These are phyloP conservation scores for Echium plantagineum DNA, from an alignment of 257 asterid genomes.

Conservation along the genomic window DNA sequence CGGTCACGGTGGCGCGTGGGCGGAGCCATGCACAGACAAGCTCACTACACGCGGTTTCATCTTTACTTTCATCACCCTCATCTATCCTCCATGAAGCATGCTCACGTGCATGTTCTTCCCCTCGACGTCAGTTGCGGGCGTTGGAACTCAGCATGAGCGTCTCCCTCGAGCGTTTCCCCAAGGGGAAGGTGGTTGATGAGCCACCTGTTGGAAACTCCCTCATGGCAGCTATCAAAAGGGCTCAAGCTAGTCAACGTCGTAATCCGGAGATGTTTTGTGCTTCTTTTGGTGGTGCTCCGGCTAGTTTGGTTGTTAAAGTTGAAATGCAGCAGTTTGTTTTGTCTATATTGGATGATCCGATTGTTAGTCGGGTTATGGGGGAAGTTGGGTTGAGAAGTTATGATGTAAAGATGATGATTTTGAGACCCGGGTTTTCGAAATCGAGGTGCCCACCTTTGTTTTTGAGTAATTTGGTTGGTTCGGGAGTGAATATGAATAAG, in stretches of 20 bases:
- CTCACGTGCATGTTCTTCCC: slow-evolving; percentile 57
- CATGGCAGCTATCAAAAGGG: slow-evolving; percentile 92
- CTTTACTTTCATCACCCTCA: slow-evolving; percentile 52
- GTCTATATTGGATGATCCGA: slow-evolving; percentile 89
- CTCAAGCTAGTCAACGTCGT: slow-evolving; percentile 88
- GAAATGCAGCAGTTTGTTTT: slow-evolving; percentile 71
- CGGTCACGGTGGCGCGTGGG: slow-evolving; percentile 64
- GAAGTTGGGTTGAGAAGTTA: slow-evolving; percentile 83
- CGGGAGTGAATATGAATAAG: slow-evolving; percentile 6
- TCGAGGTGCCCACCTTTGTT: no score
- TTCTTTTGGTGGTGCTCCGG: no score
- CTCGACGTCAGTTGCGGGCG: slow-evolving; percentile 75
- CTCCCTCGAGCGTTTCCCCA: slow-evolving; percentile 64
- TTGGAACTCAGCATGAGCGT: slow-evolving; percentile 64
- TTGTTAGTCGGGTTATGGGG: slow-evolving; percentile 75
- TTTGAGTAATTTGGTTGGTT: no score
- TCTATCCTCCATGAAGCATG: slow-evolving; percentile 75
- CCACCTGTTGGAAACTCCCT: slow-evolving; percentile 81
- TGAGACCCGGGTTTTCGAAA: no score
- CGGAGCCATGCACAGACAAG: slow-evolving; percentile 89
- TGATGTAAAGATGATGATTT: slow-evolving; percentile 39
- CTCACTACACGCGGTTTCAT: slow-evolving; percentile 71
- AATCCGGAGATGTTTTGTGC: slow-evolving; percentile 54
- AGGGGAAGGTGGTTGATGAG: no score
- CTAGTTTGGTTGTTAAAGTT: slow-evolving; percentile 33